Percentiles rank a stretch among this genome's conserved stretches.
Evolutionary conservation across 2,329 filamentous ascomycete species (phyloP).

Genomic region (Rhynchosporium graminicola): DNA sequence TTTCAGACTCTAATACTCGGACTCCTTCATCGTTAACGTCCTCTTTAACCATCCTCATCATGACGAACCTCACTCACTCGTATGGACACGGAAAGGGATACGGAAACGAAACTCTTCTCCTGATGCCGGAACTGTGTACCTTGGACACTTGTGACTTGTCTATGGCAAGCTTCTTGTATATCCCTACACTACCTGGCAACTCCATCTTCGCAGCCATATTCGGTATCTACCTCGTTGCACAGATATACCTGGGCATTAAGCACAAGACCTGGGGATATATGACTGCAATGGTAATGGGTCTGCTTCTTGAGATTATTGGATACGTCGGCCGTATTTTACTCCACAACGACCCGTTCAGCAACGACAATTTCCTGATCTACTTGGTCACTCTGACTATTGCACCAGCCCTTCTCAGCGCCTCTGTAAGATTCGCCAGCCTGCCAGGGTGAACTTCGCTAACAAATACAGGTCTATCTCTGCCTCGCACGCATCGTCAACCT

Average conservation of each 20-base stretch:
- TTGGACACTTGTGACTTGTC: constrained; percentile 49
- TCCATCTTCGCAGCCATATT: constrained; percentile 55
- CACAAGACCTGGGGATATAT: constrained; percentile 59
- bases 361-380: constrained; percentile 56
- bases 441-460: not conserved
- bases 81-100: constrained; percentile 19
- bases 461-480: constrained; percentile 55
- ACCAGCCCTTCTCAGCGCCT: constrained; percentile 57
- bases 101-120: constrained; percentile 35
- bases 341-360: constrained; percentile 55
- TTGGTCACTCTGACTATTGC: constrained; percentile 53
- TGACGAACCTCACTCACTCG: constrained; percentile 33
- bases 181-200: constrained; percentile 57
- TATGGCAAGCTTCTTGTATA: constrained; percentile 57
- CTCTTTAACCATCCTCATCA: not conserved
- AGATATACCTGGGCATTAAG: constrained; percentile 50
- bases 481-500: constrained; percentile 56
- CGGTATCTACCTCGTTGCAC: constrained; percentile 46
- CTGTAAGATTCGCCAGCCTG: constrained; percentile 29
- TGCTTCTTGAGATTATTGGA: constrained; percentile 53
- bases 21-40: not conserved
- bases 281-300: constrained; percentile 50
- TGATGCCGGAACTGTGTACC: constrained; percentile 32
- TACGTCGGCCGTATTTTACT: constrained; percentile 56
- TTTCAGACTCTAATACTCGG: not conserved